Evolutionary conservation across 345 rosid genomes (phyloP).

Genomic region (Ceriops tagal): DNA sequence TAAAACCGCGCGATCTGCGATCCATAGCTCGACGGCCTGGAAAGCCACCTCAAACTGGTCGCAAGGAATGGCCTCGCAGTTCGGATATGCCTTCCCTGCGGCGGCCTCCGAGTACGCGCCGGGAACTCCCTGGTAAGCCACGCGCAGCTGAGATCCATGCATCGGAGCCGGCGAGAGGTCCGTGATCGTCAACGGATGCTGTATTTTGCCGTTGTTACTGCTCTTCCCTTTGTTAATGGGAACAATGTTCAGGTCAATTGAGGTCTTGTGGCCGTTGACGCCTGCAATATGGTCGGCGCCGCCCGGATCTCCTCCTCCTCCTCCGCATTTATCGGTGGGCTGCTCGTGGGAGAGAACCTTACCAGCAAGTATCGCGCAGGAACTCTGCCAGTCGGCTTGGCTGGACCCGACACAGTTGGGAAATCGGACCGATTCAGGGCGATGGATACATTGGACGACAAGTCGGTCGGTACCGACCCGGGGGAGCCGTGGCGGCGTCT

Average conservation of each 20-base stretch:
- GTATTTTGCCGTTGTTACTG: constrained; percentile 24
- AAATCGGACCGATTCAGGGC: constrained; percentile 43
- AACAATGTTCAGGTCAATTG: constrained; percentile 51
- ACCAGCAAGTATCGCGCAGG: constrained; percentile 74
- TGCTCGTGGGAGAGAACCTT: constrained; percentile 52
- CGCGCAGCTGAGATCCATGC: constrained; percentile 86
- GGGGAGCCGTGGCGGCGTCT: constrained; percentile 3
- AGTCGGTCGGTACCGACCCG: background rate
- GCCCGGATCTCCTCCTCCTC: background rate
- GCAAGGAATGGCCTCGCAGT: constrained; percentile 91
- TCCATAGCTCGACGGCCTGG: constrained; percentile 98
- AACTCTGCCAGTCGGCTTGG: constrained; percentile 74
- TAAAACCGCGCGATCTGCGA: constrained; percentile 90
- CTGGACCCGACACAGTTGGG: constrained; percentile 41
- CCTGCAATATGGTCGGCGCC: constrained; percentile 40
- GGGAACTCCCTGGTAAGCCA: constrained; percentile 97
- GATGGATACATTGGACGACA: constrained; percentile 33
- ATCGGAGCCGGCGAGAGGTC: constrained; percentile 85
- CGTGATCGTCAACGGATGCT: constrained; percentile 54
- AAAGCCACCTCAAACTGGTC: constrained; percentile 97
- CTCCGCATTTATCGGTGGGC: constrained; percentile 18
- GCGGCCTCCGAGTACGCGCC: constrained; percentile 99
- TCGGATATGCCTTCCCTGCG: constrained; percentile 90
- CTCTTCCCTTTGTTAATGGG: constrained; percentile 31
- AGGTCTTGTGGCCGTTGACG: constrained; percentile 53